phyloP scores from a whole-genome alignment of 169 alveolate genomes.

The Plasmodium berghei region DNA sequence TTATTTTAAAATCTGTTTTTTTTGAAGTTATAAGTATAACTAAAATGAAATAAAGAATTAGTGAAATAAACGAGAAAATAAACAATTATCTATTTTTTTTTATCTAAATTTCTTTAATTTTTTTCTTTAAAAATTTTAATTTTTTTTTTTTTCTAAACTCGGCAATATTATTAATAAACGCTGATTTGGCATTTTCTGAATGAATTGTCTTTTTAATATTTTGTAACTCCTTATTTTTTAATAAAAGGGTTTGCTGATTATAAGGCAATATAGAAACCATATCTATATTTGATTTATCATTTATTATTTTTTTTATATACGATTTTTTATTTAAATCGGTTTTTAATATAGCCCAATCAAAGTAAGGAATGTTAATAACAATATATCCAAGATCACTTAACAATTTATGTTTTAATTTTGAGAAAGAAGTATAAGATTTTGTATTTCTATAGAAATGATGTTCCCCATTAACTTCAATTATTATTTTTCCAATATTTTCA shows the following conservation, averaged over 20 bases:
- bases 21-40: too few relatives aligned
- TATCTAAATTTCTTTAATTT: slow-evolving; percentile 23
- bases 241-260: slow-evolving; percentile 15
- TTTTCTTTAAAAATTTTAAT: slow-evolving; percentile 39
- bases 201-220: slow-evolving; percentile 25
- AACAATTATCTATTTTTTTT: too few relatives aligned
- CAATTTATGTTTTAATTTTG: slow-evolving; percentile 92
- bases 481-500: slow-evolving; percentile 17
- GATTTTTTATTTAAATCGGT: slow-evolving; percentile 55
- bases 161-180: slow-evolving; percentile 23
- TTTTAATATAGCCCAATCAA: slow-evolving; percentile 80
- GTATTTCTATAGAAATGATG: slow-evolving; percentile 92
- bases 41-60: too few relatives aligned
- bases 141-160: slow-evolving; percentile 40
- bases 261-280: slow-evolving; percentile 14
- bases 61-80: too few relatives aligned
- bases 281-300: slow-evolving; percentile 1
- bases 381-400: slow-evolving; percentile 91
- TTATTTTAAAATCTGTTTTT: too few relatives aligned
- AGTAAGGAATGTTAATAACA: slow-evolving; percentile 85
- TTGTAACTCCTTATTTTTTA: neutral
- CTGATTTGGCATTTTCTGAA: slow-evolving; percentile 1
- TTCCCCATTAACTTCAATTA: slow-evolving; percentile 93
- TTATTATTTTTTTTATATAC: slow-evolving; percentile 45
- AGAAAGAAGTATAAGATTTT: slow-evolving; percentile 86